Evolutionary conservation across 2,329 filamentous ascomycete genomes (phyloP).

Genomic region (Aaosphaeria arxii): DNA sequence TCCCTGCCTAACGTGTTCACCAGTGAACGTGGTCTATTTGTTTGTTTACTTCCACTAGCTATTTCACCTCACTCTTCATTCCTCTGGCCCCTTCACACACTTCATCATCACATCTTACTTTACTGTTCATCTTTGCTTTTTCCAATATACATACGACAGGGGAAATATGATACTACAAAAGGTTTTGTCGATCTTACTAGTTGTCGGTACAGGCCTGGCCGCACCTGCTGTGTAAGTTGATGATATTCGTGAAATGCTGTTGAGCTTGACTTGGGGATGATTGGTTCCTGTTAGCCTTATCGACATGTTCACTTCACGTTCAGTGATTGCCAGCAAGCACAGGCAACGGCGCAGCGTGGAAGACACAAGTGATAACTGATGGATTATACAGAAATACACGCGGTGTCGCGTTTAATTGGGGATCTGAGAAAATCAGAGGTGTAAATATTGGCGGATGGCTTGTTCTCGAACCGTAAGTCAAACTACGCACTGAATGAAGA

Average conservation of each 20-base stretch:
- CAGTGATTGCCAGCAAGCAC: background rate
- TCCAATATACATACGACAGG: constrained; percentile 4
- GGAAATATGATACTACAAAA: constrained; percentile 18
- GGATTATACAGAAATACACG: constrained; percentile 25
- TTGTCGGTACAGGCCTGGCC: constrained; percentile 19
- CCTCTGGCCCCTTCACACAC: too few species aligned
- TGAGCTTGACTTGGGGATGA: too few species aligned
- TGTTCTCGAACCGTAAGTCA: constrained; percentile 44
- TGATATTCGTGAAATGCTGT: too few species aligned
- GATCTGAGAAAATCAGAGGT: constrained; percentile 48
- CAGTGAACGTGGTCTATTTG: too few species aligned
- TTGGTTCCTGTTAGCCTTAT: too few species aligned
- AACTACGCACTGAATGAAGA: background rate
- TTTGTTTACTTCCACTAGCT: too few species aligned
- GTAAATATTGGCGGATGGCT: constrained; percentile 53
- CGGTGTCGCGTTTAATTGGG: constrained; percentile 46
- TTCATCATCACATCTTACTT: background rate
- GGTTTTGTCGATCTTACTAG: constrained; percentile 17
- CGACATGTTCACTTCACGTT: background rate
- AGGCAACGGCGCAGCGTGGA: too few species aligned
- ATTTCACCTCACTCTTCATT: too few species aligned
- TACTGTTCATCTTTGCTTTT: background rate
- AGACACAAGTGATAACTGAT: background rate
- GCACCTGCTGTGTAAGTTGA: constrained; percentile 28
- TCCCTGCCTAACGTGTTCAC: too few species aligned